Percentiles rank a stretch among this genome's conserved stretches.
phyloP scores from a whole-genome alignment of 305 asterid genomes.

The Fraxinus baroniana region DNA sequence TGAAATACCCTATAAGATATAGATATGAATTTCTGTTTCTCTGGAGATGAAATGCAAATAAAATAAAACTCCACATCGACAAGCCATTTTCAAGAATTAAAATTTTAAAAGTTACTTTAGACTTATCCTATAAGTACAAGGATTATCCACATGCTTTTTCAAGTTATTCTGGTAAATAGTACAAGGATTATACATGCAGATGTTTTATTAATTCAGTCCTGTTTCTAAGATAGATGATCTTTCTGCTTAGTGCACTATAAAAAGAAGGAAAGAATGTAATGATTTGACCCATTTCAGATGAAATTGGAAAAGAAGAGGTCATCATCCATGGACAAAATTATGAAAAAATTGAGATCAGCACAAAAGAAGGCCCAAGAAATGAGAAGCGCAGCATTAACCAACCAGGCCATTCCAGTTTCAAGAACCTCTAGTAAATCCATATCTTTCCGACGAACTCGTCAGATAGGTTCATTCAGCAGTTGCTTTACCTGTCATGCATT shows the following conservation, averaged over 20 bases:
- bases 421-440: conserved; percentile 52
- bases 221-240: neutral
- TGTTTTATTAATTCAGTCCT: no score
- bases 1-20: neutral
- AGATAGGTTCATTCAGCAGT: conserved; percentile 68
- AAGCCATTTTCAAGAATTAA: no score
- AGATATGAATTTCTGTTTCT: no score
- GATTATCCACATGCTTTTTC: no score
- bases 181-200: no score
- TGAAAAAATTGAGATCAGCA: conserved; percentile 78
- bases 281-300: conserved; percentile 54
- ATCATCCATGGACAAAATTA: conserved; percentile 86
- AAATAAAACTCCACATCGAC: no score
- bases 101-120: no score
- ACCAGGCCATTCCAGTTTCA: conserved; percentile 42
- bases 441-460: conserved; percentile 62
- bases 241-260: neutral
- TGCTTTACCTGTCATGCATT: conserved; percentile 90
- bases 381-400: conserved; percentile 59
- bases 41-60: no score
- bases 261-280: neutral
- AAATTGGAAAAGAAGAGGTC: conserved; percentile 93
- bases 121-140: no score
- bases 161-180: no score
- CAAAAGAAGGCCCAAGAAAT: conserved; percentile 87